These are phyloP conservation scores for Imleria badia DNA, from an alignment of 768 basidiomycete species.

Conservation along the genomic window DNA sequence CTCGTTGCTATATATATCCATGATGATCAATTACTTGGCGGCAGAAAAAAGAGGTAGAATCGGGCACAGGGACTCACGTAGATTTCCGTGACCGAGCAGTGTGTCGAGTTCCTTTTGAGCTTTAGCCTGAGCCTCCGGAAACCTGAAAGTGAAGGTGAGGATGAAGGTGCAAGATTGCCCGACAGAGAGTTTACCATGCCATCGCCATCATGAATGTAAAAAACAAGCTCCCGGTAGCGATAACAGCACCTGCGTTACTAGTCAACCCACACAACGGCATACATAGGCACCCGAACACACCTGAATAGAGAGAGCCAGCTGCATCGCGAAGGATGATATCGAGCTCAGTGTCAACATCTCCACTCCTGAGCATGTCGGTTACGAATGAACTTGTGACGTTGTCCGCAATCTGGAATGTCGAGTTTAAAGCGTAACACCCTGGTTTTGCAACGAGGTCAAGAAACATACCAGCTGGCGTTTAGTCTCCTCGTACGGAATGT, in stretches of 20 bases:
- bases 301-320: conserved; percentile 6
- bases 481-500: conserved; percentile 5
- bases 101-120: conserved; percentile 4
- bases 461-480: conserved; percentile 3
- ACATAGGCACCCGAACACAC: not conserved
- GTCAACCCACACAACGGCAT: not conserved
- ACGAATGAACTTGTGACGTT: conserved; percentile 4
- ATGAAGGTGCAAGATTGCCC: not conserved
- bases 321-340: conserved; percentile 5
- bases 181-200: not conserved
- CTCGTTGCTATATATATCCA: not conserved
- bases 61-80: not conserved
- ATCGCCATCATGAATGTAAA: conserved; percentile 7
- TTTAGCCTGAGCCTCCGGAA: not conserved
- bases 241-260: not conserved
- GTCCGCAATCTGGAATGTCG: not conserved
- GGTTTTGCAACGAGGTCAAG: not conserved
- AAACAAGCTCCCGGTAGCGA: conserved; percentile 2
- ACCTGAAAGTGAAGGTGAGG: not conserved
- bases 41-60: too few relatives aligned
- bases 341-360: not conserved
- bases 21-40: not conserved
- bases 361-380: not conserved
- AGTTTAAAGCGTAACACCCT: too few relatives aligned
- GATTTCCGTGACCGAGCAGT: conserved; percentile 5